Conservation (phyloP, 2,329 filamentous ascomycete genomes). For the Exophiala viscosa region DNA sequence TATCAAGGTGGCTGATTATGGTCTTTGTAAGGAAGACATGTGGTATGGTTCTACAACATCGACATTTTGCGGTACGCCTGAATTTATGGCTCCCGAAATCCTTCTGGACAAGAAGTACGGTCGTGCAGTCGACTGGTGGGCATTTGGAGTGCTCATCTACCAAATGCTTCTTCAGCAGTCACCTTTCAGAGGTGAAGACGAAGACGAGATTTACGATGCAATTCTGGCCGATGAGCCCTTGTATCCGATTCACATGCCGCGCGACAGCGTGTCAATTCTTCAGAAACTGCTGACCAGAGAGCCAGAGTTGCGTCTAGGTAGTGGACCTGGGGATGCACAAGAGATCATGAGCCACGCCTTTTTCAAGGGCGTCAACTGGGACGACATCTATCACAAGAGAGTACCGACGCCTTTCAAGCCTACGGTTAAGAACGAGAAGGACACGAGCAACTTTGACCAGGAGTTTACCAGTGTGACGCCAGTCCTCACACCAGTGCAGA, state of each 20-base stretch:
- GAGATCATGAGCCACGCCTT: constrained; percentile 99
- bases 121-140: constrained; percentile 98
- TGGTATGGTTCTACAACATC: constrained; percentile 97
- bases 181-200: constrained; percentile 96
- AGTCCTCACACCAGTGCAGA: constrained; percentile 93
- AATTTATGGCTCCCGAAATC: constrained; percentile 99
- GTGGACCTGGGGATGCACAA: constrained; percentile 92
- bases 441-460: constrained; percentile 99
- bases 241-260: constrained; percentile 97
- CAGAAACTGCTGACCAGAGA: constrained; percentile 96
- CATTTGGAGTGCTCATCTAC: constrained; percentile 97
- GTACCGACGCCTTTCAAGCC: constrained; percentile 86
- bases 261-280: constrained; percentile 93
- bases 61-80: constrained; percentile 98
- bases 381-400: constrained; percentile 95
- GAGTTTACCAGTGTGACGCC: constrained; percentile 98
- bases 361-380: constrained; percentile 97
- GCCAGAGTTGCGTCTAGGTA: constrained; percentile 86
- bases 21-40: constrained; percentile 99
- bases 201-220: constrained; percentile 98
- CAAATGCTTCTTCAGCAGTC: constrained; percentile 99
- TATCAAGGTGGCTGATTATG: constrained; percentile 98
- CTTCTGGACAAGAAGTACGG: constrained; percentile 97
- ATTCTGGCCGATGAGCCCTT: constrained; percentile 96
- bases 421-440: constrained; percentile 82